A percentile compares a stretch with the other conserved stretches of the same genome.
phyloP scores from a whole-genome alignment of 176 grass and related monocot genomes.

The Bothriochloa decipiens region DNA sequence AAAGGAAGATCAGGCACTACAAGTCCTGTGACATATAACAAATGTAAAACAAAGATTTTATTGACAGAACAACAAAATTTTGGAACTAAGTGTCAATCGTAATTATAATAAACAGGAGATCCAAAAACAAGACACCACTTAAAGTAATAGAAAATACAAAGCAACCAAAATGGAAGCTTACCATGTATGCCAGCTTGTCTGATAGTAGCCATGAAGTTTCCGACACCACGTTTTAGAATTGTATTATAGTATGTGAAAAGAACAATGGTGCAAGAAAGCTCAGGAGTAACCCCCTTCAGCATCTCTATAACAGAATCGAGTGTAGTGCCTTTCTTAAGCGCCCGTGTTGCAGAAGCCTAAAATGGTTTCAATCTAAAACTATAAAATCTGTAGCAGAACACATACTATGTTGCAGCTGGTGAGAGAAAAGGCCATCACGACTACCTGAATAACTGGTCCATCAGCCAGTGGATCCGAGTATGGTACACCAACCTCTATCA shows the following conservation, averaged over 20 bases:
- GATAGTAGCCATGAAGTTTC: slow-evolving; percentile 73
- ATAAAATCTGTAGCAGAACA: background rate
- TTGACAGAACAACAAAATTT: background rate
- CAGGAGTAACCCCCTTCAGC: slow-evolving; percentile 67
- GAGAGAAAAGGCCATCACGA: background rate
- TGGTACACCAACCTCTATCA: slow-evolving; percentile 88
- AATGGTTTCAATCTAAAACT: background rate
- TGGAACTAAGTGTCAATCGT: slow-evolving; percentile 12
- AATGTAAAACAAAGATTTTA: background rate
- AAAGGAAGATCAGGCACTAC: slow-evolving; percentile 93
- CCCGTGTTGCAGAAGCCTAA: slow-evolving; percentile 86
- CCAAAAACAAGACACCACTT: background rate
- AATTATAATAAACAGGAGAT: background rate
- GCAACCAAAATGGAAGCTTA: slow-evolving; percentile 32
- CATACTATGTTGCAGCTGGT: background rate
- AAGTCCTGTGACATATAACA: slow-evolving; percentile 64
- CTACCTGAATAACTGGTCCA: slow-evolving; percentile 90
- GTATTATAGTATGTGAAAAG: slow-evolving; percentile 96
- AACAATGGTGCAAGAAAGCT: slow-evolving; percentile 85
- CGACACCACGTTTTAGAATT: slow-evolving; percentile 75
- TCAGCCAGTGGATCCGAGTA: slow-evolving; percentile 92
- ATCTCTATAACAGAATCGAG: slow-evolving; percentile 75
- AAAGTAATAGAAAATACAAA: background rate
- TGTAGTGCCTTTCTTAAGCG: slow-evolving; percentile 69
- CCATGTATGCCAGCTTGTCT: slow-evolving; percentile 67